Base-by-base conservation (phyloP, 768 basidiomycete genomes). In the Lentinula aciculospora region DNA sequence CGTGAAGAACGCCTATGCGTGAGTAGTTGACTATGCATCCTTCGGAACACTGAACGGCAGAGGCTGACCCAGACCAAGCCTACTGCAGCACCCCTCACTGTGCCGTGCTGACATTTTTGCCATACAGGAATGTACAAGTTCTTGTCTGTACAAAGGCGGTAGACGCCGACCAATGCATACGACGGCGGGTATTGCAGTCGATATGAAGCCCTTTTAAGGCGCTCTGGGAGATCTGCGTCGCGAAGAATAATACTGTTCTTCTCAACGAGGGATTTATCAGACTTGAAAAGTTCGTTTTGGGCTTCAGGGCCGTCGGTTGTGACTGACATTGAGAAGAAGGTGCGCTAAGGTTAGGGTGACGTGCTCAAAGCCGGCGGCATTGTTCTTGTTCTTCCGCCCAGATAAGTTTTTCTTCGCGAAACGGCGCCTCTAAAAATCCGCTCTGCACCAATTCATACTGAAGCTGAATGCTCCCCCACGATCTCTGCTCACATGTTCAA, bases 401-500 rank as follows among this genome's bases (percentile, higher is more conserved):
- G n/a, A n/a, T n/a, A n/a, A n/a, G n/a, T n/a, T n/a, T n/a, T n/a
- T n/a, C n/a, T n/a, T n/a, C n/a, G n/a, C n/a, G n/a, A n/a, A n/a
- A n/a, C n/a, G n/a, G n/a, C n/a, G n/a, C n/a, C n/a, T n/a, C n/a
- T n/a, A n/a, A n/a, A n/a, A n/a, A n/a, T n/a, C n/a, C n/a, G n/a
- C n/a, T n/a, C n/a, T n/a, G n/a, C n/a, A n/a, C n/a, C n/a, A n/a
- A n/a, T n/a, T n/a, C n/a, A n/a, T n/a, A n/a, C n/a, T n/a, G n/a
- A n/a, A n/a, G n/a, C n/a, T n/a, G n/a, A n/a, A 53, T 53, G 51
- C 82, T 89, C 44, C 89, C 95, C 0, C 83, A 89, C 71, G 84
- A 92, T 71, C 86, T 98, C 63, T 94, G 92, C 67, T 81, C 94
- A n/a, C 87, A 87, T 66, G 67, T 97, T 36, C 89, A 94, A 74